phyloP scores from a whole-genome alignment of 805 yeast species.

The Ogataea wickerhamii region DNA sequence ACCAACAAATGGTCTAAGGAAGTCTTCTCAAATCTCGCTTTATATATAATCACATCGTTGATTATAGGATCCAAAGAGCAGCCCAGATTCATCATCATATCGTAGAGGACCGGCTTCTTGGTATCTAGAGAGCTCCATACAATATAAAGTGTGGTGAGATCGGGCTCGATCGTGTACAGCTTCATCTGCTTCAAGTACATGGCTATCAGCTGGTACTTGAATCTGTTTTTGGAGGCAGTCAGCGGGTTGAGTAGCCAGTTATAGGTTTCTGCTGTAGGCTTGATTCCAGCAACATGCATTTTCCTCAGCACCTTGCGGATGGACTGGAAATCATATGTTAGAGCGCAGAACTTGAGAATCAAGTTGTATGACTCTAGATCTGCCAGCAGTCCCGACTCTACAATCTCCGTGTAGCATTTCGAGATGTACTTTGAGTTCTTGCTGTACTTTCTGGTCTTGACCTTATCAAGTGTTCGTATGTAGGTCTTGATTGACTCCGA shows the following conservation, averaged over 20 bases:
- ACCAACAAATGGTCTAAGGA: constrained; percentile 6
- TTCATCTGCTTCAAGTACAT: constrained; percentile 18
- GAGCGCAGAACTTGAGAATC: constrained; percentile 17
- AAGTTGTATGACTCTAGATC: constrained; percentile 14
- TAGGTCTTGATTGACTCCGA: constrained; percentile 6
- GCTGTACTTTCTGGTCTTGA: constrained; percentile 12
- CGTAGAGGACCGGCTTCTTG: constrained; percentile 9
- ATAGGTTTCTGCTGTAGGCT: constrained; percentile 16
- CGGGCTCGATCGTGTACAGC: constrained; percentile 11
- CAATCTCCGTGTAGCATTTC: constrained; percentile 8
- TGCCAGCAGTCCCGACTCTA: constrained; percentile 10
- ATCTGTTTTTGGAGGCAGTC: constrained; percentile 6
- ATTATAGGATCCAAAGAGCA: constrained; percentile 12
- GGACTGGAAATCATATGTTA: constrained; percentile 8
- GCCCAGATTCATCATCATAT: constrained; percentile 7
- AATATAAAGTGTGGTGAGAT: constrained; percentile 24
- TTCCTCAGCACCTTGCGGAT: constrained; percentile 7
- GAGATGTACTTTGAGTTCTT: constrained; percentile 8
- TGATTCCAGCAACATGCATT: constrained; percentile 7
- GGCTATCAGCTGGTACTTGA: constrained; percentile 10
- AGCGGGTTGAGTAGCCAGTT: constrained; percentile 18
- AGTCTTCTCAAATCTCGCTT: constrained; percentile 1
- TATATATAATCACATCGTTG: constrained; percentile 10
- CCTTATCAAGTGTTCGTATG: constrained; percentile 6
- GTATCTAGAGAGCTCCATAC: constrained; percentile 9